A percentile compares a stretch with the other conserved stretches of the same genome.
Evolutionary conservation across 2,329 filamentous ascomycete species (phyloP).

Genomic region (Colletotrichum godetiae): DNA sequence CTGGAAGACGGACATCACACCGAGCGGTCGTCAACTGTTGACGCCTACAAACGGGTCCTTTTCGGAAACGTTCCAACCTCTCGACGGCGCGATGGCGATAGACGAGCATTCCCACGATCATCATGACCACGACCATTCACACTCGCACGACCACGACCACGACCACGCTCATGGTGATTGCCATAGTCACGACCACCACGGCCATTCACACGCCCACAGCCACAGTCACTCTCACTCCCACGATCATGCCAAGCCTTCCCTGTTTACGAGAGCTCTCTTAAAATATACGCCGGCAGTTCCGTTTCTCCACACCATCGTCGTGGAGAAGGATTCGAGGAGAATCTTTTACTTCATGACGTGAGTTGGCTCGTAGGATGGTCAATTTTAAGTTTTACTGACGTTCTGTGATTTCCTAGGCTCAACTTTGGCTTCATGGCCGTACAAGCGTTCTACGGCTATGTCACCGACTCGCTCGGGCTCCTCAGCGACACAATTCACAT

Average conservation of each 20-base stretch:
- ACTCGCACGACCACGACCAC: conserved; percentile 33
- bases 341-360: conserved; percentile 98
- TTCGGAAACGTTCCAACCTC: conserved; percentile 31
- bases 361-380: conserved; percentile 42
- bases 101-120: conserved; percentile 39
- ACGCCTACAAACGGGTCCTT: conserved; percentile 40
- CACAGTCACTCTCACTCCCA: conserved; percentile 47
- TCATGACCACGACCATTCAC: conserved; percentile 39
- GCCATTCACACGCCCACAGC: conserved; percentile 41
- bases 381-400: conserved; percentile 28
- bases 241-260: conserved; percentile 65
- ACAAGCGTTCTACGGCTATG: conserved; percentile 92
- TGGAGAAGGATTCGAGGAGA: conserved; percentile 90
- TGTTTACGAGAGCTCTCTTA: conserved; percentile 79
- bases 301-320: conserved; percentile 84
- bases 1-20: conserved; percentile 54
- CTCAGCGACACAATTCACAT: conserved; percentile 98
- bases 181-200: conserved; percentile 45
- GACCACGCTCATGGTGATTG: conserved; percentile 39
- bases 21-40: conserved; percentile 54
- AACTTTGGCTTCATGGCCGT: conserved; percentile 97
- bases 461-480: conserved; percentile 93
- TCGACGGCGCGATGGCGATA: conserved; percentile 30
- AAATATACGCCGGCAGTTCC: conserved; percentile 77
- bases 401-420: conserved; percentile 64